Evolutionary conservation across 306 rosid species (phyloP), one percentile per base, ranked within the genome.

Genomic region (Trifolium repens): DNA sequence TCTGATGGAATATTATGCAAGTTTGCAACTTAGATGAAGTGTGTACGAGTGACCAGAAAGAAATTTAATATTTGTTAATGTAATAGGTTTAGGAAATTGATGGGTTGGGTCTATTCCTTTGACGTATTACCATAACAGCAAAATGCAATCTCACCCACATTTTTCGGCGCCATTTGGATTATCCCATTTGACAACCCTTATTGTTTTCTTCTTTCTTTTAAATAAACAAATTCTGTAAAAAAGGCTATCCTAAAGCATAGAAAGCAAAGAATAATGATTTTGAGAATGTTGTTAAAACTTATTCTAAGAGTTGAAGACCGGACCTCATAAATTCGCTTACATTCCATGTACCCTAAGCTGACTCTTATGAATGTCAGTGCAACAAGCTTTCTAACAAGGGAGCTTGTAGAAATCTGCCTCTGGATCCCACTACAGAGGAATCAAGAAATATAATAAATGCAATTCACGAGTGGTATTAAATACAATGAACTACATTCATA

Each of bases 401-500:
- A 84, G 85, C 98, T 85, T 12, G 87, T 69, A 59, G 92, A 85
- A 68, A 93, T 88, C 82, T 93, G 98, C 82, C 54, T 44, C n/a
- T 44, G 50, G n/a, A 44, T 44, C 50, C 50, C 50, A 44, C 50
- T 44, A 44, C 50, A 44, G n/a, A 12, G 50, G 50, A 44, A 44
- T 43, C 49, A 43, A 0, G 50, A 44, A 44, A 44, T 12, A 44
- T 4, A 44, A 12, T 44, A 12, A 44, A 12, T 3, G n/a, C 5
- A 12, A 44, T 44, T 44, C 50, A 44, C 5, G 0, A 11, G 50
- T 44, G 50, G 50, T 13, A 44, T 44, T 12, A 44, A 44, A 44
- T 12, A 44, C n/a, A 12, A 44, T 12, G 50, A 44, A 44, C 14
- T 44, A 44, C 3, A 11, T 44, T 5, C 50, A 44, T 44, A 44